Evolutionary conservation across 331 rosid genomes (phyloP), one percentile per base, ranked within the genome.

Genomic region (Quercus tomentella): DNA sequence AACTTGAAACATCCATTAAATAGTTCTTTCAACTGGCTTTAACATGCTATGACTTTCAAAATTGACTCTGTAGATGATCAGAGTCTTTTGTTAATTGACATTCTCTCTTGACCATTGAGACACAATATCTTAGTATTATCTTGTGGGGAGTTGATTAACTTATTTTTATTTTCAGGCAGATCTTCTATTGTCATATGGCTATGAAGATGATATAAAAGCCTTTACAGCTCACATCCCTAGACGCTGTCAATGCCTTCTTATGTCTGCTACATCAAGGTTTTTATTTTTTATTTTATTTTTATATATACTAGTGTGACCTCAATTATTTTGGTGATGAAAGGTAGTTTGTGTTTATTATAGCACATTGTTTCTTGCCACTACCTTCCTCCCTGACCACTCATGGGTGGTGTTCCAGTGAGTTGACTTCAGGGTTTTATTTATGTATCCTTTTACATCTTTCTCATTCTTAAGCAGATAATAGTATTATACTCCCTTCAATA

Each of bases 241-340:
- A 82, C 80, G 87, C 74, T 95, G 99, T 82, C 98, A 93, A 77
- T 95, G 94, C 77, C 90, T 88, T 84, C 91, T 92, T 23, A 95
- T 95, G 99, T 93, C 98, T 16, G 98, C 99, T 76, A 93, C 98
- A 76, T 79, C 97, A 83, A 95, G 97, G 98, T 95, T 35, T 73
- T 89, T 76, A 37, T 37, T 37, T 7, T 1, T 35, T 35, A 1
- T 7, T 88, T 62, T 76, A 61, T 72, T 26, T 25, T 41, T 2
- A 7, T 4, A 54, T 68, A 51, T 71, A 71, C 41, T 74, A 74
- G 62, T 71, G 26, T 71, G 33, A 43, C 66, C 28, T 72, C n/a
- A 61, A 31, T 45, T 68, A 30, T 65, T 82, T 70, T 61, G 10
- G 4, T 61, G 23, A 70, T 65, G 57, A 17, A 56, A 62, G 52